These are phyloP conservation scores for Endoconidiophora laricicola DNA, from an alignment of 2,329 filamentous ascomycete species.

Conservation along the genomic window DNA sequence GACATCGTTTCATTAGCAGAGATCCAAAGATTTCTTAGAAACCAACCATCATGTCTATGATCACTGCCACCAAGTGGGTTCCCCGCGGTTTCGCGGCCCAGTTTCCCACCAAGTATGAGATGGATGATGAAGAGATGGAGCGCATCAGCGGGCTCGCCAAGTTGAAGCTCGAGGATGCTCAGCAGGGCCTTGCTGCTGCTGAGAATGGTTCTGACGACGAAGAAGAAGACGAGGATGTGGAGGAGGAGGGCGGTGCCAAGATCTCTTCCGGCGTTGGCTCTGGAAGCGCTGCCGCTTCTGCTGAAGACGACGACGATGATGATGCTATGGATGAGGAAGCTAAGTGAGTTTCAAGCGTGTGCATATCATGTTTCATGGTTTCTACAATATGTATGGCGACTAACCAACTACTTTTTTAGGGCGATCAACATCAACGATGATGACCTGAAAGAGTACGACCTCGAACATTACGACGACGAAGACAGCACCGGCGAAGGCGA, in stretches of 20 bases:
- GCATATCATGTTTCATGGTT: neutral
- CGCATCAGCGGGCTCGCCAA: conserved; percentile 60
- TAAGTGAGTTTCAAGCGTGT: conserved; percentile 7
- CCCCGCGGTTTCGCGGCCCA: conserved; percentile 60
- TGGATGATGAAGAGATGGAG: conserved; percentile 59
- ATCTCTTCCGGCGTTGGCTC: neutral
- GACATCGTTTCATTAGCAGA: neutral
- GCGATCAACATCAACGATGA: conserved; percentile 48
- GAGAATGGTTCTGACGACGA: conserved; percentile 17
- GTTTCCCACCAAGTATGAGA: conserved; percentile 57
- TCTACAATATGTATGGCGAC: conserved; percentile 1
- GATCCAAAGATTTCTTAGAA: conserved; percentile 6
- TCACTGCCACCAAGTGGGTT: conserved; percentile 61
- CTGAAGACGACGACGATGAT: conserved; percentile 2
- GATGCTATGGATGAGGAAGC: conserved; percentile 11
- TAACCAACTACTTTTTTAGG: conserved; percentile 13
- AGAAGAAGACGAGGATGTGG: conserved; percentile 16
- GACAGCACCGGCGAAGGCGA: conserved; percentile 35
- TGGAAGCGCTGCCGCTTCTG: neutral
- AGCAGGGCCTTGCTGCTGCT: conserved; percentile 54
- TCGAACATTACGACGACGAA: conserved; percentile 79
- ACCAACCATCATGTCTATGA: conserved; percentile 46
- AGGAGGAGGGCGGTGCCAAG: conserved; percentile 18
- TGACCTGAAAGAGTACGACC: conserved; percentile 87
- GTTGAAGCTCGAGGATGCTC: conserved; percentile 77